Evolutionary conservation across 2,329 filamentous ascomycete species (phyloP), one percentile per base, ranked within the genome.

Genomic region (Colletotrichum higginsianum): DNA sequence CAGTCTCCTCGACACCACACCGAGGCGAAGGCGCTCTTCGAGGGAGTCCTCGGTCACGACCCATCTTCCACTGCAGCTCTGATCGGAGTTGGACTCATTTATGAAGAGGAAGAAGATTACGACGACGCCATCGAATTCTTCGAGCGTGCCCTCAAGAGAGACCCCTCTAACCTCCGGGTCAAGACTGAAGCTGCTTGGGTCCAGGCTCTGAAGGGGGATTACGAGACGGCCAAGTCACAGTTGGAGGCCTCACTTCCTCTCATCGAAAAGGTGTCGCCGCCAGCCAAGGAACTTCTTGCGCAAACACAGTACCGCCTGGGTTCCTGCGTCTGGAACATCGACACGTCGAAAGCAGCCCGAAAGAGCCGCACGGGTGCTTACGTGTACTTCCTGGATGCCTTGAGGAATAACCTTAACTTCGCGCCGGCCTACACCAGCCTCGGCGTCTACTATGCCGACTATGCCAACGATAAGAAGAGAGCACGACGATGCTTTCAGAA

Each of bases 401-500:
- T 99, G 64, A 96, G 96, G 80, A 94, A 91, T 64, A 94, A 98
- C 76, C 88, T 96, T 67, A 97, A 93, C 76, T 95, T 93, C 80
- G 95, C 96, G 1, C 94, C 96, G 0, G 92, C 95, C 2, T 99
- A 98, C 80, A 98, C 95, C 0, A 95, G 91, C 74, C 88, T 99
- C 5, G 96, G 96, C 18, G 86, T 96, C 9, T 99, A 93, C 83
- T 99, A 98, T 78, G 91, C 92, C 7, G 96, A 98, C 78, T 98
- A 98, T 78, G 93, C 90, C 66, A 94, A 92, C 75, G 96, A 98
- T 80, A 94, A 91, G 81, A 93, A 92, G 77, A 88, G 97, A 78
- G 94, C 96, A 11, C 89, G 94, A n/a, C 92, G 93, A 74, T 98
- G 96, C 79, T 98, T 98, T 77, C 94, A 98, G 77, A 98, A 98